Conservation (phyloP, 2,329 filamentous ascomycete species). For the Alternaria dauci region DNA sequence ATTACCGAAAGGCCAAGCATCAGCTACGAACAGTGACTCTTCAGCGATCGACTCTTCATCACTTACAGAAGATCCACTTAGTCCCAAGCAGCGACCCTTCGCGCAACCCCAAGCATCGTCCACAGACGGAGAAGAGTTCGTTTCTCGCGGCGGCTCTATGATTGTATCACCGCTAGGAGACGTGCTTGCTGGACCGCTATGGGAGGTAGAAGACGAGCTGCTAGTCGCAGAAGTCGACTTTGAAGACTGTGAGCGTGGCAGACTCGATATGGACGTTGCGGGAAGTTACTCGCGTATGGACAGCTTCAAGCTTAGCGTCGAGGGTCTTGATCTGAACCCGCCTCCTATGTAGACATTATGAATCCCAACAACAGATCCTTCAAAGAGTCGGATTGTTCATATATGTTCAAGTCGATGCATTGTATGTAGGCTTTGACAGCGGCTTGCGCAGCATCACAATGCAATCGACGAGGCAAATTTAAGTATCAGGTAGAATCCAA, state of each 20-base stretch:
- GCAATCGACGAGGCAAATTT: background rate
- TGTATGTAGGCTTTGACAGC: background rate
- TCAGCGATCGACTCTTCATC: slow-evolving; percentile 35
- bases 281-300: slow-evolving; percentile 85
- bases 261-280: slow-evolving; percentile 82
- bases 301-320: slow-evolving; percentile 66
- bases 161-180: slow-evolving; percentile 83
- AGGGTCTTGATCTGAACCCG: slow-evolving; percentile 67
- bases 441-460: background rate
- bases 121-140: slow-evolving; percentile 58
- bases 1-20: slow-evolving; percentile 22
- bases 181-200: slow-evolving; percentile 81
- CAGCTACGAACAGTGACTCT: slow-evolving; percentile 21
- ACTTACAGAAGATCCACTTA: slow-evolving; percentile 23
- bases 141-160: slow-evolving; percentile 80
- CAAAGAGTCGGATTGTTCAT: background rate
- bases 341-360: slow-evolving; percentile 56
- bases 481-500: background rate
- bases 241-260: slow-evolving; percentile 83
- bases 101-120: slow-evolving; percentile 12
- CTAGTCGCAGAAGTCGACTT: slow-evolving; percentile 81
- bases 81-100: slow-evolving; percentile 27
- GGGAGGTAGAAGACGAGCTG: slow-evolving; percentile 76
- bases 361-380: background rate
- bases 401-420: background rate